phyloP scores from a whole-genome alignment of 352 stramenopile genomes.

The Halophytophthora batemanensis region DNA sequence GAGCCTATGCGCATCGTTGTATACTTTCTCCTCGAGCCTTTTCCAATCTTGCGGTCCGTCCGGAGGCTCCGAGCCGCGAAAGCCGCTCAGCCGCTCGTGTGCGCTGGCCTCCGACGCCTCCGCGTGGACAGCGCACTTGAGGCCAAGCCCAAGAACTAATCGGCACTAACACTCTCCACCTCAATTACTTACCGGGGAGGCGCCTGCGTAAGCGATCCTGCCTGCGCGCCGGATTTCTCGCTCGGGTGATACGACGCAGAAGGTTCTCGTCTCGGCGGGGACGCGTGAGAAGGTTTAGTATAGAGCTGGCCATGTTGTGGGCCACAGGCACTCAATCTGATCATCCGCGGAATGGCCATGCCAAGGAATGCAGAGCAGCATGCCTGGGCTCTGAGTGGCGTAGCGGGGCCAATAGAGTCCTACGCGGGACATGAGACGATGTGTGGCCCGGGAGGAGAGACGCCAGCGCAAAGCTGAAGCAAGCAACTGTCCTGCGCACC shows the following conservation, averaged over 20 bases:
- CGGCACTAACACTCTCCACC: constrained; percentile 9
- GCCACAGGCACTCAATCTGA: background rate
- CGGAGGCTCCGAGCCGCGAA: background rate
- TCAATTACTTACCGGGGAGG: constrained; percentile 14
- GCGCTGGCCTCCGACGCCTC: constrained; percentile 1
- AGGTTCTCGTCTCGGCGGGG: constrained; percentile 1
- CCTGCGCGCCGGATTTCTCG: constrained; percentile 2
- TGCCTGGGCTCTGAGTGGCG: background rate
- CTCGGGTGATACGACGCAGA: no score
- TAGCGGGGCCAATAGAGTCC: no score
- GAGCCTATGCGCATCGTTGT: no score
- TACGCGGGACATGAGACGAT: no score
- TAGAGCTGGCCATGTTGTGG: constrained; percentile 11
- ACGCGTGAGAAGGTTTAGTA: constrained; percentile 4
- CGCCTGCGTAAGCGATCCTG: background rate
- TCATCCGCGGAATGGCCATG: background rate
- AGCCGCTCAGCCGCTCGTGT: background rate
- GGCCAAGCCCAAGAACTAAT: constrained; percentile 9
- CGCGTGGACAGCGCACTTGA: constrained; percentile 15
- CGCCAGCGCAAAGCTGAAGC: no score
- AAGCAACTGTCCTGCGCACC: no score
- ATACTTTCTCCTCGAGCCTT: no score
- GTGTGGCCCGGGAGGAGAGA: no score
- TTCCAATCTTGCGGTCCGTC: no score
- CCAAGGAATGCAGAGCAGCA: constrained; percentile 3